These are phyloP conservation scores for Anisodus tanguticus DNA, from an alignment of 257 asterid genomes.

Conservation along the genomic window DNA sequence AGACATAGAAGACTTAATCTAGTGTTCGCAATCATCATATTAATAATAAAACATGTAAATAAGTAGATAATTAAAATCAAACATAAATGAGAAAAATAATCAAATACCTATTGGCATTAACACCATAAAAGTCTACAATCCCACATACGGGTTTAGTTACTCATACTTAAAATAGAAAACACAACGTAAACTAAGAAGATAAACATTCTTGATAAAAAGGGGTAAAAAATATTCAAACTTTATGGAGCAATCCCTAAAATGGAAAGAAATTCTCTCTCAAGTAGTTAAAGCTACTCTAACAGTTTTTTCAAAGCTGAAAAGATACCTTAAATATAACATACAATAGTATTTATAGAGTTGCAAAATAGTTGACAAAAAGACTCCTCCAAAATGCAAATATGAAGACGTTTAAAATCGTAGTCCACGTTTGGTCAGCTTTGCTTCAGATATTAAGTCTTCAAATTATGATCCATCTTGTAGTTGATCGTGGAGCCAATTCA, in stretches of 20 bases:
- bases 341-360: no score
- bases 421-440: no score
- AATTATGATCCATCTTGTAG: no score
- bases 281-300: not conserved
- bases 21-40: not conserved
- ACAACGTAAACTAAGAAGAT: not conserved
- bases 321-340: no score
- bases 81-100: not conserved
- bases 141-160: not conserved
- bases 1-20: not conserved
- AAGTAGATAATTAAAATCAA: not conserved
- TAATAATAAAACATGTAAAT: not conserved
- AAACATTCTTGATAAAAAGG: not conserved
- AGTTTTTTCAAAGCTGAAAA: not conserved
- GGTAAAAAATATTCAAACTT: not conserved
- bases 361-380: no score
- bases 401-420: no score
- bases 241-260: not conserved
- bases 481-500: no score
- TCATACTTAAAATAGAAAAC: not conserved
- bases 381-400: no score
- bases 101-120: not conserved
- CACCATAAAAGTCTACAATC: not conserved
- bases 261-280: not conserved
- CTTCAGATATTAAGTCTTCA: no score